Evolutionary conservation across 139 green algal genomes (phyloP), one percentile per base, ranked within the genome.

Genomic region (Spirogloea muscicola): DNA sequence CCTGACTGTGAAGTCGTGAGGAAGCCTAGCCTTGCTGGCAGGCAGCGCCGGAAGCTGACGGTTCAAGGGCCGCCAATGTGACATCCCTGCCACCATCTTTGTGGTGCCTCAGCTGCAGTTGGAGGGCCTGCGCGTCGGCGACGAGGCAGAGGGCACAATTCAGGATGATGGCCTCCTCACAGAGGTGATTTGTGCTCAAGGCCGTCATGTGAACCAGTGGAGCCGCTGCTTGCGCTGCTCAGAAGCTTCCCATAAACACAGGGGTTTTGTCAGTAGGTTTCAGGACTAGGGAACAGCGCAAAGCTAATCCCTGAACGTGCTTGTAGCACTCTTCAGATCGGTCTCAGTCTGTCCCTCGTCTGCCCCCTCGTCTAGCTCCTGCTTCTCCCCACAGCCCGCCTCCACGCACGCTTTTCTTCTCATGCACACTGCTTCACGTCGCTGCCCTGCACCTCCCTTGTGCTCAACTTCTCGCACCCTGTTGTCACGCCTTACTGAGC

Each of bases 191-290:
- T n/a, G n/a, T n/a, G n/a, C n/a, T n/a, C n/a, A n/a, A n/a, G n/a
- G n/a, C n/a, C 31, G 7, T 62, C 7, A 62, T 62, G 52, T 31
- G 40, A 7, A 62, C 40, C 5, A 31, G 52, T 31, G 52, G 40
- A 62, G 52, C 52, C 52, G 40, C 40, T 33, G 52, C 38, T 31
- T 31, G 40, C 31, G 52, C 52, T 43, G 52, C 38, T 7, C 7
- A 62, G 37, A 6, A 31, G 7, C 7, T 43, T 33, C 31, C 38
- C 9, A 43, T 62, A n/a, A 62, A 62, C n/a, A n/a, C n/a, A 62
- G 52, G 5, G 52, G 40, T 33, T 62, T 62, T 62, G 18, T 62
- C 31, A 62, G 40, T 31, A 62, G 9, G 52, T 62, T n/a, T n/a
- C n/a, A n/a, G n/a, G n/a, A n/a, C n/a, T n/a, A n/a, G n/a, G n/a